Conservation (phyloP, 2,329 filamentous ascomycete species). For the Cercospora janseana region DNA sequence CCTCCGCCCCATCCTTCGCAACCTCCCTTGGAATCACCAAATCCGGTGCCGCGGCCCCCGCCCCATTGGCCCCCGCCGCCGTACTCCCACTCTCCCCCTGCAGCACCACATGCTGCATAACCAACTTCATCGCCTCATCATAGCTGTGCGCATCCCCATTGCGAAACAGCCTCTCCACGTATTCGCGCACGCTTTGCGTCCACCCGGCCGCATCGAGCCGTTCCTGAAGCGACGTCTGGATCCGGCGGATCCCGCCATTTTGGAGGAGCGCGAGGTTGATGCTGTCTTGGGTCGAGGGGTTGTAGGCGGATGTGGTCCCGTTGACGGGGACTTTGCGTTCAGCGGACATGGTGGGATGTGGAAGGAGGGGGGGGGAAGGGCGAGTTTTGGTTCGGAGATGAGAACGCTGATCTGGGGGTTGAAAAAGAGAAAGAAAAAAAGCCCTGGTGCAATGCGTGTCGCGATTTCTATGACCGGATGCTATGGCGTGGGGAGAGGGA, state of each 20-base stretch:
- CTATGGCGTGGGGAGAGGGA: no score
- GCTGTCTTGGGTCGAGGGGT: constrained; percentile 40
- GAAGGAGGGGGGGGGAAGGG: no score
- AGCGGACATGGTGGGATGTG: constrained; percentile 17
- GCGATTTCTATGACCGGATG: no score
- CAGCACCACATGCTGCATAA: constrained; percentile 45
- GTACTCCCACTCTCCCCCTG: constrained; percentile 29
- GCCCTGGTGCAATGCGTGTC: no score
- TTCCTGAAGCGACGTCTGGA: constrained; percentile 55
- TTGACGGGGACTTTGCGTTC: constrained; percentile 39
- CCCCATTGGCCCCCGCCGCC: constrained; percentile 21
- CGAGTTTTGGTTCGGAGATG: no score
- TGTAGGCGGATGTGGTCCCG: constrained; percentile 43
- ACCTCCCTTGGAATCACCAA: constrained; percentile 40
- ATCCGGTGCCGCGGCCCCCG: constrained; percentile 26
- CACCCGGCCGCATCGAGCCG: constrained; percentile 59
- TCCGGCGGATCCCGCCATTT: constrained; percentile 53
- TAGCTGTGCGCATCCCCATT: constrained; percentile 57
- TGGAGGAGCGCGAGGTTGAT: constrained; percentile 49
- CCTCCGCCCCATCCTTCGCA: constrained; percentile 53
- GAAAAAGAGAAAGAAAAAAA: no score
- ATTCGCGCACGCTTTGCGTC: constrained; percentile 55
- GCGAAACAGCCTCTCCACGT: constrained; percentile 57
- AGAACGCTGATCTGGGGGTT: no score
- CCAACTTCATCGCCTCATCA: constrained; percentile 55